Conservation (phyloP, 2,329 filamentous ascomycete species). For the Colletotrichum sp. region DNA sequence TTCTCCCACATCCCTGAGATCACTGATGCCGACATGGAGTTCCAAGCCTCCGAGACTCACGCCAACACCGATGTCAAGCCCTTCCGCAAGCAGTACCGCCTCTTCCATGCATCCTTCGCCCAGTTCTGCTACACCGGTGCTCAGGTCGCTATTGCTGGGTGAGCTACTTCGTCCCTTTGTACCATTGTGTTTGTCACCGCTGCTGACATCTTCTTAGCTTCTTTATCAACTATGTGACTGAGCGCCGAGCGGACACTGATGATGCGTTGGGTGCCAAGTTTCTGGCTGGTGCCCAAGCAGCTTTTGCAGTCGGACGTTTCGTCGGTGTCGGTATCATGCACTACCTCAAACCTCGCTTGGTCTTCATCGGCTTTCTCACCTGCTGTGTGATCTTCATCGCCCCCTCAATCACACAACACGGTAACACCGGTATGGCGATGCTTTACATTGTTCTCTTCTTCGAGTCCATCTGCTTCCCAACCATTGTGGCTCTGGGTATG, state of each 20-base stretch:
- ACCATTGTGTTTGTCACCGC: conserved; percentile 66
- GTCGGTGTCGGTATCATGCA: conserved; percentile 60
- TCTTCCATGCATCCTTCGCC: conserved; percentile 78
- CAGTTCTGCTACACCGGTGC: conserved; percentile 83
- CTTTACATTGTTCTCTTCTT: conserved; percentile 62
- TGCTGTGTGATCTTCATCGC: conserved; percentile 60
- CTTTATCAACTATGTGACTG: conserved; percentile 76
- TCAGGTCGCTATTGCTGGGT: conserved; percentile 70
- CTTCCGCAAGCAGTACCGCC: conserved; percentile 73
- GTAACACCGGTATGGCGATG: conserved; percentile 59
- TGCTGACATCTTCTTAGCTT: conserved; percentile 58
- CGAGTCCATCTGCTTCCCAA: conserved; percentile 64
- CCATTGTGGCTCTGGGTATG: conserved; percentile 63
- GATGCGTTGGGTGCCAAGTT: conserved; percentile 65
- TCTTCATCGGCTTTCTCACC: conserved; percentile 49
- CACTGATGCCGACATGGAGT: conserved; percentile 68
- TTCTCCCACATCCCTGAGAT: conserved; percentile 74
- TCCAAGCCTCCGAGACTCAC: conserved; percentile 59
- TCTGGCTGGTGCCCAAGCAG: conserved; percentile 76
- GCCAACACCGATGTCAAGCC: conserved; percentile 48
- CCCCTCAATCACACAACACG: conserved; percentile 50
- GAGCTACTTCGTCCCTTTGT: conserved; percentile 37
- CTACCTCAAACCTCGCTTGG: conserved; percentile 27
- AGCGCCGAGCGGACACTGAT: conserved; percentile 53
- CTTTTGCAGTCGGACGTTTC: conserved; percentile 77